Evolutionary conservation across 1,284 basidiomycete species (phyloP), one percentile per base, ranked within the genome.

Genomic region (Leccinum subatratum): DNA sequence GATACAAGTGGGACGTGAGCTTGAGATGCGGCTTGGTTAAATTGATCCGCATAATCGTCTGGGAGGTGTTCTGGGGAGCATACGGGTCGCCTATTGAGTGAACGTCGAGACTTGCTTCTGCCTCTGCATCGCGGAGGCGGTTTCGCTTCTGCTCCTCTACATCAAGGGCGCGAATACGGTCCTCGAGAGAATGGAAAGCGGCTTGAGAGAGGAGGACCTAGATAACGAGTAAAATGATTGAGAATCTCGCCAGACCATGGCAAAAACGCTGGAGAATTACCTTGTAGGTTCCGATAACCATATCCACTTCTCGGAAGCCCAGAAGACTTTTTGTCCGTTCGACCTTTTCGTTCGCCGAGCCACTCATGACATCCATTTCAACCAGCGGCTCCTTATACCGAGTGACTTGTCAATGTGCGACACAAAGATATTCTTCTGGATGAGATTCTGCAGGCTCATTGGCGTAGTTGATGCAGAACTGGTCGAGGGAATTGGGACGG

Each of bases 171-270:
- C 95, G 88, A 14, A 98, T 81, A 16, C 88, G 86, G 74, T 99
- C 94, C 74, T 98, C 97, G 28, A 99, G 86, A 16, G 86, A 83
- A 70, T 95, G 94, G 85, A 98, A 98, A 0, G 93, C 92, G 0
- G 74, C 72, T 74, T 98, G 94, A 0, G 91, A 93, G 8, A 99
- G 80, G 83, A 96, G 99, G 37, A 96, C 90, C 93, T 98, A 72
- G 5, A 42, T 45, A 45, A 45, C 11, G 6, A 60, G 20, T 4
- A 51, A 66, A n/a, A 62, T n/a, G 11, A 42, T 66, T 61, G 25
- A 73, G 60, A 62, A 68, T 61, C 54, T 18, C 16, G 22, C 3
- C 2, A 37, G 3, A 1, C 1, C 2, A 1, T 11, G 22, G 57
- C 39, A 61, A 64, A 51, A 51, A 51, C 11, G 3, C 20, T 51